Percentiles rank a stretch among this genome's conserved stretches.
Conservation (phyloP, 345 rosid genomes). For the Lenwebbia sp. region DNA sequence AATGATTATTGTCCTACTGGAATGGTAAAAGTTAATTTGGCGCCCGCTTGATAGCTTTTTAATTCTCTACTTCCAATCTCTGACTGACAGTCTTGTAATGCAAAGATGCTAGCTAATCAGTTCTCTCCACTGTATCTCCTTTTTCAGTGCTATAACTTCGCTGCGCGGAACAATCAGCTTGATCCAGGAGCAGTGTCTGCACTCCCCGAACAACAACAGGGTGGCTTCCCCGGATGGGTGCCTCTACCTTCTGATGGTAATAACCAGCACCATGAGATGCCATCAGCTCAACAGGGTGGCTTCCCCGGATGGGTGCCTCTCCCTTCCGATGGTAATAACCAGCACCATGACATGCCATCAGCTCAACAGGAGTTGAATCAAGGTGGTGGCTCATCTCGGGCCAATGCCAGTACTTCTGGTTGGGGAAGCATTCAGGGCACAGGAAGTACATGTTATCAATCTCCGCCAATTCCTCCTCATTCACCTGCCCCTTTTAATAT, state of each 20-base stretch:
- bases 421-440: background rate
- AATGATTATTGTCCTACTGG: background rate
- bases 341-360: background rate
- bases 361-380: background rate
- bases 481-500: background rate
- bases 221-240: background rate
- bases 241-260: background rate
- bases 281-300: background rate
- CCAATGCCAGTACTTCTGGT: background rate
- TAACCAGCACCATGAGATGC: background rate
- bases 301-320: background rate
- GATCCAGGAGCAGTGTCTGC: constrained; percentile 5
- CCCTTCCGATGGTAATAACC: background rate
- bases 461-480: background rate
- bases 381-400: background rate
- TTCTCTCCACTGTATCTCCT: background rate
- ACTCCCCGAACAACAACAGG: background rate
- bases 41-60: background rate
- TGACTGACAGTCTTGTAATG: background rate
- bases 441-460: background rate
- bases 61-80: background rate
- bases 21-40: background rate
- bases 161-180: constrained; percentile 7
- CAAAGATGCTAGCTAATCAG: background rate
- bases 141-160: constrained; percentile 9